Evolutionary conservation across 768 basidiomycete species (phyloP).

Genomic region (Lactarius trivialis): DNA sequence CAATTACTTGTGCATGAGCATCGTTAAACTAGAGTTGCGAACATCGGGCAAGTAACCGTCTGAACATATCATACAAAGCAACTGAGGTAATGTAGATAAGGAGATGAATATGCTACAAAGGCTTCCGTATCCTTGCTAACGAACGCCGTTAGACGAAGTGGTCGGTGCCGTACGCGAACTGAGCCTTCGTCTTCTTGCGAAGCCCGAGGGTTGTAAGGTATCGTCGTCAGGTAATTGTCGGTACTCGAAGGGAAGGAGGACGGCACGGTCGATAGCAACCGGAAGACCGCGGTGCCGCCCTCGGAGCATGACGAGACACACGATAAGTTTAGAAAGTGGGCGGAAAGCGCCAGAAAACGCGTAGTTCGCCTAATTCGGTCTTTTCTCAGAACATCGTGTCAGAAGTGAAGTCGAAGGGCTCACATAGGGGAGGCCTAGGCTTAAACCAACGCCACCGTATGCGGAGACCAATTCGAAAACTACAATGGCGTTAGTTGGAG

Average conservation of each 20-base stretch:
- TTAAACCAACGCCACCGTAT: slow-evolving; percentile 85
- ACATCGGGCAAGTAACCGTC: too few relatives aligned
- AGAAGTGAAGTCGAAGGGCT: slow-evolving; percentile 26
- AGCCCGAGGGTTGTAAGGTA: background rate
- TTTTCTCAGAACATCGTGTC: slow-evolving; percentile 15
- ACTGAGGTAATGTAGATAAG: background rate
- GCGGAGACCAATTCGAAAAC: slow-evolving; percentile 87
- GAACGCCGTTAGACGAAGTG: background rate
- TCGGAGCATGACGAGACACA: slow-evolving; percentile 88
- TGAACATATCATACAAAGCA: background rate
- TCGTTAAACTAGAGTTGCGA: too few relatives aligned
- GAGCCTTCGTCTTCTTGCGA: slow-evolving; percentile 2
- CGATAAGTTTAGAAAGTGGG: slow-evolving; percentile 79
- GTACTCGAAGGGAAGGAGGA: slow-evolving; percentile 71
- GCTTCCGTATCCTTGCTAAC: background rate
- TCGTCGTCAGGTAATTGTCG: background rate
- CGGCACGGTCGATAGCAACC: slow-evolving; percentile 81
- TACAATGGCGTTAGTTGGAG: slow-evolving; percentile 26
- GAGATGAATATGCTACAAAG: background rate
- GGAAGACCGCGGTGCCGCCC: slow-evolving; percentile 87
- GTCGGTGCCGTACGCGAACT: background rate
- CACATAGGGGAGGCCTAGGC: slow-evolving; percentile 79
- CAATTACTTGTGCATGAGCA: too few relatives aligned
- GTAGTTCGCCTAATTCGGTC: slow-evolving; percentile 55
- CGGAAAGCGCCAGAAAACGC: slow-evolving; percentile 75